Base-by-base conservation (phyloP, 495 filamentous ascomycete species). In the Rhypophila decipiens region DNA sequence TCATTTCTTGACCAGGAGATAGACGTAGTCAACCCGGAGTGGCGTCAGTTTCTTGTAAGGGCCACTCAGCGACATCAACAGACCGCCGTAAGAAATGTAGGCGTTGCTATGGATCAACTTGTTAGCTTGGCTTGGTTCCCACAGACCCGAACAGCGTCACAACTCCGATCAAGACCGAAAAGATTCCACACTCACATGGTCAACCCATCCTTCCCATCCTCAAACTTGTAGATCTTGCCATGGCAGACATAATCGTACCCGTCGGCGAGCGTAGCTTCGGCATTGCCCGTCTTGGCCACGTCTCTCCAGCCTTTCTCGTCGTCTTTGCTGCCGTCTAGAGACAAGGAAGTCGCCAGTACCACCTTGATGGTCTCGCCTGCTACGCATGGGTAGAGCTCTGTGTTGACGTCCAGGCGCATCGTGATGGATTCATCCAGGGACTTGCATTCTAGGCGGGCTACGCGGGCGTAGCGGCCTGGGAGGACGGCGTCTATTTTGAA, bases 151-250 rank as follows among this genome's bases (percentile, higher is more conserved):
- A 5, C 37, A 2, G 3, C 24, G 2, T 4, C 17, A 13, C 19
- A 24, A 8, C 49, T 19, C 12, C 12, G n/a, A 21, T 3, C 8
- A 18, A 23, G 21, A 20, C 24, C 49, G 19, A 13, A 74, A n/a
- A n/a, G n/a, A n/a, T n/a, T n/a, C n/a, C n/a, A n/a, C n/a, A n/a
- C 89, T 71, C 70, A 96, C 93, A 96, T 93, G 46, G 77, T 87
- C 60, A 86, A 81, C 24, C 81, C 81, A 53, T 85, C 82, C 9
- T 77, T 72, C 36, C 78, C 86, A 64, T 96, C 93, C 68, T 94
- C 89, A 64, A 97, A 96, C 56, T 89, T 84, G 72, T 99, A 99
- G 27, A 96, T 84, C 80, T 96, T 97, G 50, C 93, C 93, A 67
- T 96, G 82, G 67, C 90, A 96, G 38, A 97, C 93, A 65, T 99